Conservation (phyloP, 768 basidiomycete species). For the Tulasnella sp. region DNA sequence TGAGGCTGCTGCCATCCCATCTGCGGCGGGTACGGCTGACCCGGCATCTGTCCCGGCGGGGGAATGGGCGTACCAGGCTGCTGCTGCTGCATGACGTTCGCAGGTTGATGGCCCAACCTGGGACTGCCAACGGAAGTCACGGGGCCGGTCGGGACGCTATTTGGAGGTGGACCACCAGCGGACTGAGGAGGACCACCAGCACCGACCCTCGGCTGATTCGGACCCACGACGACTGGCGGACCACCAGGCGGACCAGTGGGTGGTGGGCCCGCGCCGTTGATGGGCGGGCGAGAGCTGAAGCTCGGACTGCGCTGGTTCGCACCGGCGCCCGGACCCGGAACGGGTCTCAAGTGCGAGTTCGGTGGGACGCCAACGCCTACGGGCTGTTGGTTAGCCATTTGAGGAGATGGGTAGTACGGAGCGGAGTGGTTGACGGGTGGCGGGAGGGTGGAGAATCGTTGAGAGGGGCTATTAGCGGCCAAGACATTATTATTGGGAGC, state of each 20-base stretch:
- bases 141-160: not conserved
- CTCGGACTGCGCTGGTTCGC: not conserved
- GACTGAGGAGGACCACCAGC: too few species aligned
- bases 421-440: slow-evolving; percentile 26
- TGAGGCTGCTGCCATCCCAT: not conserved
- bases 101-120: not conserved
- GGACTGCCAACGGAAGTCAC: not conserved
- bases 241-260: not conserved
- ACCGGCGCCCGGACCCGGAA: not conserved
- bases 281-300: not conserved
- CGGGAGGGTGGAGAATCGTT: slow-evolving; percentile 27
- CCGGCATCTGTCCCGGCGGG: not conserved
- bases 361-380: slow-evolving; percentile 31
- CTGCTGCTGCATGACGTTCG: not conserved
- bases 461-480: slow-evolving; percentile 13
- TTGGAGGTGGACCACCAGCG: not conserved
- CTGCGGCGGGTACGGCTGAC: not conserved
- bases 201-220: not conserved
- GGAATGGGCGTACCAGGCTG: not conserved
- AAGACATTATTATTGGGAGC: slow-evolving; percentile 18
- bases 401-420: slow-evolving; percentile 24
- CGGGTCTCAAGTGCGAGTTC: slow-evolving; percentile 36
- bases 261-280: not conserved
- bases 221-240: too few species aligned
- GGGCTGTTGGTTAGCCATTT: slow-evolving; percentile 28